A percentile compares a stretch with the other conserved stretches of the same genome.
Conservation (phyloP, 2,329 filamentous ascomycete genomes). For the Pseudocercospora musae region DNA sequence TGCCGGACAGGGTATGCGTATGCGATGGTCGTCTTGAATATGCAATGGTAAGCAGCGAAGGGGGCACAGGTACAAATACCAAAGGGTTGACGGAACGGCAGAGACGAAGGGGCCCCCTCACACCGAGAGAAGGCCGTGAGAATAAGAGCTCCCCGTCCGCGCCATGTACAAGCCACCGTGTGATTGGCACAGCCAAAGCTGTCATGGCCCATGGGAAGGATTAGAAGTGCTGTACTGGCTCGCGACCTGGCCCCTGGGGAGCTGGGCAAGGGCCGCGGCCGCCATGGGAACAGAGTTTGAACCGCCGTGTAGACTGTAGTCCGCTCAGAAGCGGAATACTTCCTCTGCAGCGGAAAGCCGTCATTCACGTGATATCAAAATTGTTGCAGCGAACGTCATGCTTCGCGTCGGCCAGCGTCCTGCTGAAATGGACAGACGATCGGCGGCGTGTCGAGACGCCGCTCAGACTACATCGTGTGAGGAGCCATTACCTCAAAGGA, state of each 20-base stretch:
- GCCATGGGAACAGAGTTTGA: not conserved
- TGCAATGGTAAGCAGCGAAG: not conserved
- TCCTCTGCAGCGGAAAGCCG: not conserved
- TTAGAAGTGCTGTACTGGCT: conserved; percentile 2
- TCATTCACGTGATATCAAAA: not conserved
- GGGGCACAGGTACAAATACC: conserved; percentile 5
- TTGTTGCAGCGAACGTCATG: not conserved
- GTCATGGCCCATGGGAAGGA: not conserved
- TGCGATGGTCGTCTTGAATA: not conserved
- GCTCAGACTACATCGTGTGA: not conserved
- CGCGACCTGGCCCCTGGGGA: too few relatives aligned
- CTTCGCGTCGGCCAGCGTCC: not conserved
- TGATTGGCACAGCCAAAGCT: conserved; percentile 12
- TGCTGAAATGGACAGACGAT: not conserved
- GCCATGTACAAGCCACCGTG: conserved; percentile 13
- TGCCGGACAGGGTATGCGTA: not conserved
- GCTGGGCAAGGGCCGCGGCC: not conserved
- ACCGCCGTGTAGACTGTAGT: not conserved
- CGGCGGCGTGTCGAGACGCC: not conserved
- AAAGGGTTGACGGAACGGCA: conserved; percentile 9
- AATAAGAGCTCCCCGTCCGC: conserved; percentile 11
- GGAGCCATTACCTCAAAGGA: not conserved
- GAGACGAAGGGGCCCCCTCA: not conserved
- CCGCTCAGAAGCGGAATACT: not conserved
- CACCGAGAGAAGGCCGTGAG: conserved; percentile 4